These are phyloP conservation scores for Cytospora mali DNA, from an alignment of 2,329 filamentous ascomycete species.

Conservation along the genomic window DNA sequence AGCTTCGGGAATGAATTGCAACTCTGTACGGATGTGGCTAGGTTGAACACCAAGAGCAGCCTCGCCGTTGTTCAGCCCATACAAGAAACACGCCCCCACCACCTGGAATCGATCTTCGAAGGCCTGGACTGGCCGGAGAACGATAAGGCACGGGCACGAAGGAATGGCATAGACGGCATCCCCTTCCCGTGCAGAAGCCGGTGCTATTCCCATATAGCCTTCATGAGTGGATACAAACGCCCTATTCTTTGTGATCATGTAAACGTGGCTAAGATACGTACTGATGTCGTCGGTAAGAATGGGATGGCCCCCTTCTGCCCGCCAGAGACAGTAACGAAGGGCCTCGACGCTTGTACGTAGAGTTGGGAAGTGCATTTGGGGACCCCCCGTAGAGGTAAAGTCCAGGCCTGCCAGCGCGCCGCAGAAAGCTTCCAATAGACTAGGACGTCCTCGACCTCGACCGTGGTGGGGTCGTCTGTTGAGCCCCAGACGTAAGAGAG, in stretches of 20 bases:
- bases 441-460: not conserved
- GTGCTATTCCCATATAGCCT: constrained; percentile 3
- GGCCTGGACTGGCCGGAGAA: not conserved
- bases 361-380: fast-evolving
- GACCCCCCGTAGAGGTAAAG: not conserved
- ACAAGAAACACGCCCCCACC: not conserved
- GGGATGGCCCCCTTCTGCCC: not conserved
- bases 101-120: not conserved
- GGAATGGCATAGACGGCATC: constrained; percentile 1
- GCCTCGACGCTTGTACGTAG: not conserved
- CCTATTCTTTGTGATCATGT: not conserved
- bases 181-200: not conserved
- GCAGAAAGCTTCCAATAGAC: constrained; percentile 1
- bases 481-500: constrained; percentile 10
- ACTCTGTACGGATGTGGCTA: not conserved
- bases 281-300: not conserved
- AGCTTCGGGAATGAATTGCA: not conserved
- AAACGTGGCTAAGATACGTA: not conserved
- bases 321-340: not conserved
- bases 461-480: not conserved
- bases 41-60: not conserved
- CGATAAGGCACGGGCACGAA: not conserved
- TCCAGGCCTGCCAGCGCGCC: not conserved
- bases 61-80: not conserved
- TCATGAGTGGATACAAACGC: constrained; percentile 1